phyloP scores from a whole-genome alignment of 176 grass and related monocot genomes.

The Eleusine coracana region DNA sequence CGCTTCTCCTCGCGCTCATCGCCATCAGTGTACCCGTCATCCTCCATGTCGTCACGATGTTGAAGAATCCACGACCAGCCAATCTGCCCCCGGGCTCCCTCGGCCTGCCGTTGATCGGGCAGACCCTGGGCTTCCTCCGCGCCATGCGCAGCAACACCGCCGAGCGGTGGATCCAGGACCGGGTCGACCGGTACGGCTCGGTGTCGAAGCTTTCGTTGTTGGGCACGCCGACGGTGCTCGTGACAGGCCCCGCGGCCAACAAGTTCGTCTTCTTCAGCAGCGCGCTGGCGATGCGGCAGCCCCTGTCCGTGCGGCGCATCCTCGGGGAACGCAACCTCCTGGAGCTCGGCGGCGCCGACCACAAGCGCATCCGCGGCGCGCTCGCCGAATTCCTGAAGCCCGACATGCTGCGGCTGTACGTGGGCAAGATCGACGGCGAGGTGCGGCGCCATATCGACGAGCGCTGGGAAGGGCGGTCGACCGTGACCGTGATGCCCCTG shows the following conservation, averaged over 20 bases:
- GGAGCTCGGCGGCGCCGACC: too few relatives aligned
- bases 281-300: too few relatives aligned
- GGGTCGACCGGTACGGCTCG: constrained; percentile 43
- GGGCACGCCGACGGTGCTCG: constrained; percentile 41
- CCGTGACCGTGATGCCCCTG: too few relatives aligned
- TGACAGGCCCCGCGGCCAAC: constrained; percentile 42
- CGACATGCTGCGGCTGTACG: too few relatives aligned
- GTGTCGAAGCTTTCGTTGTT: constrained; percentile 75
- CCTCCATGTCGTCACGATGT: not conserved
- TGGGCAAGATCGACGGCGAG: too few relatives aligned
- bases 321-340: too few relatives aligned
- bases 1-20: not conserved
- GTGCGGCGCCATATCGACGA: too few relatives aligned
- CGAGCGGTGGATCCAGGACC: constrained; percentile 43
- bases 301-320: too few relatives aligned
- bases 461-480: too few relatives aligned
- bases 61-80: constrained; percentile 5
- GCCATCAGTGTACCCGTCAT: not conserved
- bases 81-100: constrained; percentile 53
- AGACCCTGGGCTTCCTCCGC: constrained; percentile 54
- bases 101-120: constrained; percentile 50
- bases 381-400: too few relatives aligned
- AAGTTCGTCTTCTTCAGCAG: too few relatives aligned
- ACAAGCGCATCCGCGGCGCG: too few relatives aligned
- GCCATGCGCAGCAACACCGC: constrained; percentile 53